Evolutionary conservation across 2,329 filamentous ascomycete genomes (phyloP), one percentile per base, ranked within the genome.

Genomic region (Xylariaceae sp.): DNA sequence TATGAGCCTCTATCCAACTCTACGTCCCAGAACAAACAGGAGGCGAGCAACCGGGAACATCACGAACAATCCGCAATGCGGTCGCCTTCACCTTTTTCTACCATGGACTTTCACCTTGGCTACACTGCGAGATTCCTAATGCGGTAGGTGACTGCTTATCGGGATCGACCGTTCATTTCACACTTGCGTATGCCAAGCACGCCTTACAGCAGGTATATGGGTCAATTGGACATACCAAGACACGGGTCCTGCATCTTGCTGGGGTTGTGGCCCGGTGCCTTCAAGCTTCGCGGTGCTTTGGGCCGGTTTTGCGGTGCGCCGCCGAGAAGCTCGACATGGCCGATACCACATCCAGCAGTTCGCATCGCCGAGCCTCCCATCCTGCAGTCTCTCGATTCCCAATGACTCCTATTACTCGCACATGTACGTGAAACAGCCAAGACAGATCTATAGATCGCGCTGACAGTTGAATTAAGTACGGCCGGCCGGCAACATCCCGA

Each of bases 141-240:
- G 53, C 53, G 53, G 53, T 53, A 55, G 53, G 53, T 55, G 53
- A 42, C 15, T 39, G 36, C 46, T 55, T 53, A 50, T 53, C 47
- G 42, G 39, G 35, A 30, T 30, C 17, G 19, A n/a, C 22, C 27
- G 42, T 33, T 38, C 4, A 43, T 27, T 43, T 43, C 17, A 27
- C 43, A 18, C 14, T 38, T 40, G 40, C 45, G 22, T 27, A 4
- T 27, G 22, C 22, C 22, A 27, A 27, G 22, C 52, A 43, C 47
- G 39, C 42, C 19, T 43, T 30, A n/a, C 17, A n/a, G 32, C 22
- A 27, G 11, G 19, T 10, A 27, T 44, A 36, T 47, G 22, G 22
- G 22, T 7, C 22, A n/a, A 55, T 52, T 49, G 52, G 52, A 36
- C 19, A 39, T 42, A 22, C 40, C n/a, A 10, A 14, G 14, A 44